Conservation (phyloP, 2,329 filamentous ascomycete genomes). For the Raffaelea ambrosiae region DNA sequence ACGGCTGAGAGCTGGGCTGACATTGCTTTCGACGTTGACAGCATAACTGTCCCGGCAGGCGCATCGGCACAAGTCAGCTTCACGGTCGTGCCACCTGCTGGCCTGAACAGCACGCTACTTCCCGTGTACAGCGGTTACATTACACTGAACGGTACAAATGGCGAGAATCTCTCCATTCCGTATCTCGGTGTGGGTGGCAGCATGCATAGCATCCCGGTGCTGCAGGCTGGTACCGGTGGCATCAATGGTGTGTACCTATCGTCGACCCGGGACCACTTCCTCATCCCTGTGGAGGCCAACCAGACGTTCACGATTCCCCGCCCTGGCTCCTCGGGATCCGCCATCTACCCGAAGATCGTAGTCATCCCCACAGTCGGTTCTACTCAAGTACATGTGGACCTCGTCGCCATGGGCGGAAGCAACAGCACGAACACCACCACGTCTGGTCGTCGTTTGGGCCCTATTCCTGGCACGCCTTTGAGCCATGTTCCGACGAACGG, state of each 20-base stretch:
- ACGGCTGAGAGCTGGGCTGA: no score
- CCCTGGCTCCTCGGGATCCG: no score
- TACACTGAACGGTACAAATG: constrained; percentile 32
- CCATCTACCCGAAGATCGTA: background rate
- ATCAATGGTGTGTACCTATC: background rate
- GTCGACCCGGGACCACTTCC: background rate
- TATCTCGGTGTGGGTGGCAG: constrained; percentile 30
- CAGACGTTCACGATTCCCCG: background rate
- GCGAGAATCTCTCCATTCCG: constrained; percentile 28
- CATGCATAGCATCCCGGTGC: constrained; percentile 15
- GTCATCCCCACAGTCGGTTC: background rate
- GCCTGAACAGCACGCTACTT: constrained; percentile 28
- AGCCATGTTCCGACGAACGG: background rate
- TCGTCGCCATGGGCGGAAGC: background rate
- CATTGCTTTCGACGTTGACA: no score
- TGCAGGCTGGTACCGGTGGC: background rate
- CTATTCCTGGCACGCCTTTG: background rate
- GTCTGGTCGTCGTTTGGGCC: background rate
- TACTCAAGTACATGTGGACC: background rate
- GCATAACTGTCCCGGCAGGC: constrained; percentile 33
- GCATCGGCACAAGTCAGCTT: constrained; percentile 36
- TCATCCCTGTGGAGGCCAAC: background rate
- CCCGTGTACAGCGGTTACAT: constrained; percentile 40
- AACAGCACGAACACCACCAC: no score
- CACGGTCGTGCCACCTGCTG: constrained; percentile 33